Conservation (phyloP, 1,139 yeast species). For the Kodamaea derodonti region DNA sequence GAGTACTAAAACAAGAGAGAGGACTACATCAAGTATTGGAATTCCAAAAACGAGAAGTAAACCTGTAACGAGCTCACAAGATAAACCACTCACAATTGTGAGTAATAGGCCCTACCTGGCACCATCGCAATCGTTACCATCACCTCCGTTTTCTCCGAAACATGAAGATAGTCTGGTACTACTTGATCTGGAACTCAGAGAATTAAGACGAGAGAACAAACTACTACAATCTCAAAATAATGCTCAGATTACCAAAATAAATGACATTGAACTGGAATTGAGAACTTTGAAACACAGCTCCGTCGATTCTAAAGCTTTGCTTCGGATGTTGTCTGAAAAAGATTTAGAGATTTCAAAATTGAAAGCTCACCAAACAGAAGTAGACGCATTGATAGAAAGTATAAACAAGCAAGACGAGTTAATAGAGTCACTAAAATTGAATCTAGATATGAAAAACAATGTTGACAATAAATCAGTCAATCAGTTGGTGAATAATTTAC, state of each 20-base stretch:
- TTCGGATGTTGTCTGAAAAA: constrained; percentile 12
- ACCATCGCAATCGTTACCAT: constrained; percentile 6
- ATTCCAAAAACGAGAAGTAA: too few species aligned
- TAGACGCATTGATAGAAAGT: constrained; percentile 16
- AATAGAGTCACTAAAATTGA: constrained; percentile 20
- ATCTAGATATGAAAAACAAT: constrained; percentile 7
- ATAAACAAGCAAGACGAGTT: constrained; percentile 22
- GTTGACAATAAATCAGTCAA: constrained; percentile 7
- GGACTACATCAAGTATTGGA: too few species aligned
- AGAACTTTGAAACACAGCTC: constrained; percentile 18
- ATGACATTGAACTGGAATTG: constrained; percentile 19
- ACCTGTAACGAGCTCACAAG: too few species aligned
- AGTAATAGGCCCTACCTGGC: constrained; percentile 6
- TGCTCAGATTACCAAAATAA: constrained; percentile 7
- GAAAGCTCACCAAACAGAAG: constrained; percentile 14
- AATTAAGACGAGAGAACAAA: constrained; percentile 15
- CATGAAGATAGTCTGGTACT: constrained; percentile 17
- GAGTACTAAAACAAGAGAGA: too few species aligned
- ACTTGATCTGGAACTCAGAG: constrained; percentile 15
- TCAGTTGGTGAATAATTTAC: constrained; percentile 22
- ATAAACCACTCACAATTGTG: too few species aligned
- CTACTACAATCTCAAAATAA: neutral
- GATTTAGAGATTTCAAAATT: constrained; percentile 20
- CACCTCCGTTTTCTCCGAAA: constrained; percentile 13
- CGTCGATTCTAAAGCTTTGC: too few species aligned